Evolutionary conservation across 2,329 filamentous ascomycete species (phyloP), one percentile per base, ranked within the genome.

Genomic region (Xylaria multiplex): DNA sequence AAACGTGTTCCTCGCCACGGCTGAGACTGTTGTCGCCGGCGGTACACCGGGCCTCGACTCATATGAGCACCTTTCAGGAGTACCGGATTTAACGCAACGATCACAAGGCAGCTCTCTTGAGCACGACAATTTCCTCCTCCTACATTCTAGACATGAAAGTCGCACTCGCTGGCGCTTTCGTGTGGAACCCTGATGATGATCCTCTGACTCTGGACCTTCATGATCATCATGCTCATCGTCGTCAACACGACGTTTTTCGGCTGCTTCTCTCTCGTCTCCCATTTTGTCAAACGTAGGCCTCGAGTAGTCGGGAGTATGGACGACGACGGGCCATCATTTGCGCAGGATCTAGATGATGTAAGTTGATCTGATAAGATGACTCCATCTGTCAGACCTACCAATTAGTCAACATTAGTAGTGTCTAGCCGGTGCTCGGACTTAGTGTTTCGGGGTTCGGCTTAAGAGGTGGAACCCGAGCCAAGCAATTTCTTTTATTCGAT

Each of bases 61-160:
- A 72, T 88, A 88, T 68, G 83, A 86, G 77, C 86, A 88, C 16
- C 84, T 82, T 58, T 88, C 86, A 22, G 86, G 83, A 32, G 86
- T 88, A 71, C 85, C 86, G 66, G 85, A 88, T 77, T 88, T 88
- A 76, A 88, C 82, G 76, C 86, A 89, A 53, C 86, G 84, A 76
- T 88, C 85, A 73, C 86, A 89, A 27, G 86, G 86, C 71, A 88
- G 82, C 74, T 86, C 86, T 66, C 86, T 81, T 76, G 88, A 87
- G 75, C 86, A 89, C 30, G 86, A 88, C 43, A 88, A 80, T 79
- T 89, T 89, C 62, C 86, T 81, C 60, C 86, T 82, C 48, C 86
- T 84, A 71, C 86, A 89, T 71, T 88, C 86, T 48, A 88, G 81
- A 69, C 86, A 89, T 54, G 85, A 87, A 49, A 89, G 81, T 16